Percentiles rank a stretch among this genome's conserved stretches.
phyloP scores from a whole-genome alignment of 306 rosid genomes.

The Quillaja saponaria region DNA sequence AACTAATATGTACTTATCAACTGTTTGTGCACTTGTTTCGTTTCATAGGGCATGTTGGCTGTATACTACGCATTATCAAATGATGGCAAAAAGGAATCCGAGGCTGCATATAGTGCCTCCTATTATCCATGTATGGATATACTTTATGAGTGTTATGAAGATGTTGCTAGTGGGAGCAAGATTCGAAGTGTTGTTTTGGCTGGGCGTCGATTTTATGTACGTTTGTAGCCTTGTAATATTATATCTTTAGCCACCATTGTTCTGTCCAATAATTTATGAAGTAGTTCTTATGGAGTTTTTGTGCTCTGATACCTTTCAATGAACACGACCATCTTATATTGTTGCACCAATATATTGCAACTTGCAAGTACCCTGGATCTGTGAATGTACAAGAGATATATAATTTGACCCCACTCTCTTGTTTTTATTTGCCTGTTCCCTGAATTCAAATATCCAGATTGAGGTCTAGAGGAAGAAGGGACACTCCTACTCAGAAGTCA shows the following conservation, averaged over 20 bases:
- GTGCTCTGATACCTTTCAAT: too few relatives aligned
- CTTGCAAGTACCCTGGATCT: too few relatives aligned
- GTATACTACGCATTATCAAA: conserved; percentile 72
- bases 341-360: too few relatives aligned
- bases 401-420: too few relatives aligned
- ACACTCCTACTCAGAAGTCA: conserved; percentile 92
- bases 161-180: conserved; percentile 86
- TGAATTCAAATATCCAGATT: conserved; percentile 67
- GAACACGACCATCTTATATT: too few relatives aligned
- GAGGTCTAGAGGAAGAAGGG: conserved; percentile 96
- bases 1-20: too few relatives aligned
- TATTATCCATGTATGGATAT: conserved; percentile 96
- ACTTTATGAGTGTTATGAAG: conserved; percentile 95
- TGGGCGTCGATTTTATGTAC: conserved; percentile 89
- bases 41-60: conserved; percentile 78
- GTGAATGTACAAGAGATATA: too few relatives aligned
- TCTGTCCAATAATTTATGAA: too few relatives aligned
- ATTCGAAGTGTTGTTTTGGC: conserved; percentile 97
- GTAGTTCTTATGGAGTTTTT: neutral
- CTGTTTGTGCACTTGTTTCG: too few relatives aligned
- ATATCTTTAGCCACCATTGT: too few relatives aligned
- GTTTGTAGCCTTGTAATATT: conserved; percentile 36
- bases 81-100: conserved; percentile 82
- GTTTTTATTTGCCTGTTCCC: too few relatives aligned
- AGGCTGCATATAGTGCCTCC: conserved; percentile 92